phyloP scores from a whole-genome alignment of 2,329 filamentous ascomycete genomes.

The Diaporthe sp. region DNA sequence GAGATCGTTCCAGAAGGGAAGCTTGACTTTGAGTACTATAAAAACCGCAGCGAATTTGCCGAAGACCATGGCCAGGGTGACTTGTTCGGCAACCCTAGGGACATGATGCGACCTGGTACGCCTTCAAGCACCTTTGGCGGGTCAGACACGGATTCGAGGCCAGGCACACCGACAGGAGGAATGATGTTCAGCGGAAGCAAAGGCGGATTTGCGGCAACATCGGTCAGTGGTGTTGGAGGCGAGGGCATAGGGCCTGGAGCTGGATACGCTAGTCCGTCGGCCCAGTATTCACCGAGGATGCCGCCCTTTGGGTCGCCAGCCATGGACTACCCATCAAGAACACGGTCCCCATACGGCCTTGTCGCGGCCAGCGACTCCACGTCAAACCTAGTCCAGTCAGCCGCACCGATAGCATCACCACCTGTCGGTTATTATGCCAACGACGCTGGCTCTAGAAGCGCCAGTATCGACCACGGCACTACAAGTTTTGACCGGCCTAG shows the following conservation, averaged over 20 bases:
- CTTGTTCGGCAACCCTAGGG: conserved; percentile 71
- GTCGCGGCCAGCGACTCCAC: conserved; percentile 37
- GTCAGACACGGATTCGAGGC: conserved; percentile 61
- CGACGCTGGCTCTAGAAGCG: conserved; percentile 47
- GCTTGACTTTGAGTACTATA: conserved; percentile 93
- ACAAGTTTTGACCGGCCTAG: conserved; percentile 45
- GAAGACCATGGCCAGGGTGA: conserved; percentile 87
- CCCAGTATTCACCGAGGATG: conserved; percentile 25
- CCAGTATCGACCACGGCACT: conserved; percentile 49
- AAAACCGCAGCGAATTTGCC: conserved; percentile 88
- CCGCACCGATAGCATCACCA: conserved; percentile 40
- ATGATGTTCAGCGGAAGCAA: conserved; percentile 51
- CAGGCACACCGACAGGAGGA: conserved; percentile 63
- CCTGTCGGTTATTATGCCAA: conserved; percentile 46
- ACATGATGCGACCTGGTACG: conserved; percentile 73
- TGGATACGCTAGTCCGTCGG: conserved; percentile 28
- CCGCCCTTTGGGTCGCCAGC: conserved; percentile 37
- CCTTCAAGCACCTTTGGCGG: conserved; percentile 65
- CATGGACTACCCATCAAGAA: conserved; percentile 40
- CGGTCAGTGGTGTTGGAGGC: conserved; percentile 40
- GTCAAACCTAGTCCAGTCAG: conserved; percentile 40
- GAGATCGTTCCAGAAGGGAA: conserved; percentile 90
- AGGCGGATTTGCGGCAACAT: conserved; percentile 46
- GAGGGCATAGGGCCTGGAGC: conserved; percentile 4
- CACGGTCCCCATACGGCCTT: conserved; percentile 38